These are phyloP conservation scores for Termitomyces sp. DNA, from an alignment of 768 basidiomycete species.

Conservation along the genomic window DNA sequence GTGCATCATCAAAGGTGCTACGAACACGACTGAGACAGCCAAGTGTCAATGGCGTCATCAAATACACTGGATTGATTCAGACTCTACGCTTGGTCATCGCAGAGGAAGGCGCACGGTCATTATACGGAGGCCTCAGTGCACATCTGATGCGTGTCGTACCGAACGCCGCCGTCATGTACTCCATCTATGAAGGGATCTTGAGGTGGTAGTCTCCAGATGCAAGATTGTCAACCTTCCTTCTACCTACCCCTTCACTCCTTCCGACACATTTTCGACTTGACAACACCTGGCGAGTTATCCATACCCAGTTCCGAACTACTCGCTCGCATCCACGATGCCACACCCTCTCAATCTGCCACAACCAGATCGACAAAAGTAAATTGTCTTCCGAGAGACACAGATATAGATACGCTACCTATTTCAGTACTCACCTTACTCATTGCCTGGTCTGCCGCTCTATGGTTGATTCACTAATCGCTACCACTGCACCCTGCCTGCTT, in stretches of 20 bases:
- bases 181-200: slow-evolving; percentile 84
- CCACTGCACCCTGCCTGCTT: not conserved
- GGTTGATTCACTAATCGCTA: slow-evolving; percentile 2
- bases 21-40: slow-evolving; percentile 93
- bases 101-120: slow-evolving; percentile 81
- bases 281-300: not conserved
- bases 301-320: not conserved
- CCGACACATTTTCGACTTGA: not conserved
- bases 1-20: slow-evolving; percentile 53
- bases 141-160: slow-evolving; percentile 97
- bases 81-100: slow-evolving; percentile 79
- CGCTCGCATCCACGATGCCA: not conserved
- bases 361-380: slow-evolving; percentile 3
- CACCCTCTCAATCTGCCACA: not conserved
- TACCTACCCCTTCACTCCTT: no score
- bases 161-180: slow-evolving; percentile 96
- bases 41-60: slow-evolving; percentile 64
- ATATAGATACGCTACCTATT: slow-evolving; percentile 1
- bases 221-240: not conserved
- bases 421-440: not conserved
- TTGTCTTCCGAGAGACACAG: not conserved
- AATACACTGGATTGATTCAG: slow-evolving; percentile 83
- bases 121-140: slow-evolving; percentile 91
- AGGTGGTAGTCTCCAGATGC: slow-evolving; percentile 36
- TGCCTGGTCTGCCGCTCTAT: not conserved